These are phyloP conservation scores for Lactarius quietus DNA, from an alignment of 768 basidiomycete genomes.

Conservation along the genomic window DNA sequence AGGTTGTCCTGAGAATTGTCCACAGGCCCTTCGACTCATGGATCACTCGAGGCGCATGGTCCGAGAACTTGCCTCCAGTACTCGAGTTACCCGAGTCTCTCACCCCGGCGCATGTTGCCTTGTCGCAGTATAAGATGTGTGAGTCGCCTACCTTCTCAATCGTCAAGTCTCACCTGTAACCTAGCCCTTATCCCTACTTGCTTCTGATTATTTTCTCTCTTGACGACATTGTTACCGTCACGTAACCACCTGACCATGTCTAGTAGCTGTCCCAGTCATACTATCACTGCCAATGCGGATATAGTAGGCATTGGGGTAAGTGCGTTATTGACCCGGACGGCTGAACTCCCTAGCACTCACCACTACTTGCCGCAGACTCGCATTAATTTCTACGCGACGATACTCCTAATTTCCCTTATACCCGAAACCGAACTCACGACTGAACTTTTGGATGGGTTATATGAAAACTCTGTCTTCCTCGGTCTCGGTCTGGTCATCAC, in stretches of 20 bases:
- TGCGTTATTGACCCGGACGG: not conserved
- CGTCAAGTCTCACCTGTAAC: not conserved
- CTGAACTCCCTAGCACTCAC: not conserved
- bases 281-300: conserved; percentile 6
- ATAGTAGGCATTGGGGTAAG: conserved; percentile 18
- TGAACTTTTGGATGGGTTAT: conserved; percentile 9
- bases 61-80: conserved; percentile 1
- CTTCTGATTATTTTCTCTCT: too few relatives aligned
- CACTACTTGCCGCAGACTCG: conserved; percentile 1
- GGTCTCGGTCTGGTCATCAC: conserved; percentile 15
- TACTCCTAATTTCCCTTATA: not conserved
- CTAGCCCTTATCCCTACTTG: not conserved
- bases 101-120: not conserved
- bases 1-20: not conserved
- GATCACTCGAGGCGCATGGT: conserved; percentile 1
- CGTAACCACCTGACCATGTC: not conserved
- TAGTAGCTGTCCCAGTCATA: not conserved
- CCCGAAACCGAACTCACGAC: not conserved
- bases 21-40: not conserved
- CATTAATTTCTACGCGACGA: conserved; percentile 16
- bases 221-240: not conserved
- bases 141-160: not conserved
- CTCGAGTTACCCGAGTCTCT: not conserved
- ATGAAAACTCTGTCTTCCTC: conserved; percentile 8
- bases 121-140: not conserved